A percentile compares a stretch with the other conserved stretches of the same genome.
Conservation (phyloP, 169 alveolate genomes). For the Plasmodium chabaudi region DNA sequence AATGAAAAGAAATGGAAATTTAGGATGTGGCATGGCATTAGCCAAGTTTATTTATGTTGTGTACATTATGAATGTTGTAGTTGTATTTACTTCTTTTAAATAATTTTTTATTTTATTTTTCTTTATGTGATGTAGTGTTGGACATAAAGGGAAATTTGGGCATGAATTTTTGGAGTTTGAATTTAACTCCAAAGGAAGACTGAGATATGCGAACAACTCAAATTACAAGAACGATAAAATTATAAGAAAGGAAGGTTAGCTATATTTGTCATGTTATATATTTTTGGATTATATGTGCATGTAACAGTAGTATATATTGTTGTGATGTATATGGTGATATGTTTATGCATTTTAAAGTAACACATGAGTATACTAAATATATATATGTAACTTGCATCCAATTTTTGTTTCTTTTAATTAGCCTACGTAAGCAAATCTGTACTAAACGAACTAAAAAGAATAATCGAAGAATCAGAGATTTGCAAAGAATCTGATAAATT, state of each 20-base stretch:
- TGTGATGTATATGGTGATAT: neutral
- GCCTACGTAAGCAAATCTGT: constrained; percentile 88
- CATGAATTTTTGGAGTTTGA: constrained; percentile 99
- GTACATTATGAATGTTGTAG: too few relatives aligned
- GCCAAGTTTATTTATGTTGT: too few relatives aligned
- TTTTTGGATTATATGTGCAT: constrained; percentile 53
- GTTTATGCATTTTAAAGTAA: too few relatives aligned
- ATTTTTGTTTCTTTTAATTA: constrained; percentile 7
- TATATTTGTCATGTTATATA: constrained; percentile 59
- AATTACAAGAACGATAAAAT: constrained; percentile 94
- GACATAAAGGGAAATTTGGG: constrained; percentile 93
- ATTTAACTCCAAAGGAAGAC: constrained; percentile 93
- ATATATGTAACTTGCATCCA: neutral
- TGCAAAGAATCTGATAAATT: constrained; percentile 93
- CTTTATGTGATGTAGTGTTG: too few relatives aligned
- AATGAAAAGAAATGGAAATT: too few relatives aligned
- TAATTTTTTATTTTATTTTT: neutral
- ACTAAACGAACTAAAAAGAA: constrained; percentile 89
- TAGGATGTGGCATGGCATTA: too few relatives aligned
- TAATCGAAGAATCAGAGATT: constrained; percentile 92
- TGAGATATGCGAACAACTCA: constrained; percentile 97
- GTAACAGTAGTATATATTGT: neutral
- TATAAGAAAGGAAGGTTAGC: constrained; percentile 96
- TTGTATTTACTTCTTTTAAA: too few relatives aligned
- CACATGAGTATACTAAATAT: neutral